A percentile compares a stretch with the other conserved stretches of the same genome.
Evolutionary conservation across 345 rosid genomes (phyloP).

Genomic region (Lepidium aucheri): DNA sequence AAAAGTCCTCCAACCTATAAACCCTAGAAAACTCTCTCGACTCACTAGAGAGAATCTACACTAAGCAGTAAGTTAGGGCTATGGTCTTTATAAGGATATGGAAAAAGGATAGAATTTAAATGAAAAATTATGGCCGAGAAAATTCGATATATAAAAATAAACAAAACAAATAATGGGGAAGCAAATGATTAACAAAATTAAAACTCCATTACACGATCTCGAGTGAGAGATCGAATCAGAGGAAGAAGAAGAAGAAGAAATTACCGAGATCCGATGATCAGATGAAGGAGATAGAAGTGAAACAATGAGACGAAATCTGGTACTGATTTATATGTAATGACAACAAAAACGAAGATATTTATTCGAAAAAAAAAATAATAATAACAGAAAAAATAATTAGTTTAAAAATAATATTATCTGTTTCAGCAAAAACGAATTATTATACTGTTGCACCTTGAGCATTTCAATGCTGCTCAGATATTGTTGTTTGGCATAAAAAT

Average conservation of each 20-base stretch:
- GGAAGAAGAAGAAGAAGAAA: conserved; percentile 4
- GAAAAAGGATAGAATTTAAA: conserved; percentile 9
- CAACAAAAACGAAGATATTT: not conserved
- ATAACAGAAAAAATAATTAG: not conserved
- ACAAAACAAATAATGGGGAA: not conserved
- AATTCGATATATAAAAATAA: not conserved
- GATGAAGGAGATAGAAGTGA: not conserved
- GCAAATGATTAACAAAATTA: not conserved
- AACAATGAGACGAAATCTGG: conserved; percentile 8
- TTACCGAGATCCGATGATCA: conserved; percentile 23
- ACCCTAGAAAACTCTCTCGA: conserved; percentile 16
- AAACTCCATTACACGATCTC: not conserved
- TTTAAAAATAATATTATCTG: too few relatives aligned
- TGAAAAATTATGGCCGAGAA: conserved; percentile 17
- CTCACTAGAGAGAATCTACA: not conserved
- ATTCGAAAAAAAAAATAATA: not conserved
- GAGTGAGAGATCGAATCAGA: conserved; percentile 1
- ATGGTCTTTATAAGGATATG: conserved; percentile 10
- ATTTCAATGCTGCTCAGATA: conserved; percentile 6
- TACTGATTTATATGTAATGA: not conserved
- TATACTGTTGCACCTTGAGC: not conserved
- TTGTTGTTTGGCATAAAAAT: not conserved
- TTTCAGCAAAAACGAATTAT: too few relatives aligned
- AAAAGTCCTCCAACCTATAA: not conserved
- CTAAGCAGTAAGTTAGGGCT: conserved; percentile 7